phyloP scores from a whole-genome alignment of 202 grass and related monocot genomes.

The Cymbopogon flexuosus region DNA sequence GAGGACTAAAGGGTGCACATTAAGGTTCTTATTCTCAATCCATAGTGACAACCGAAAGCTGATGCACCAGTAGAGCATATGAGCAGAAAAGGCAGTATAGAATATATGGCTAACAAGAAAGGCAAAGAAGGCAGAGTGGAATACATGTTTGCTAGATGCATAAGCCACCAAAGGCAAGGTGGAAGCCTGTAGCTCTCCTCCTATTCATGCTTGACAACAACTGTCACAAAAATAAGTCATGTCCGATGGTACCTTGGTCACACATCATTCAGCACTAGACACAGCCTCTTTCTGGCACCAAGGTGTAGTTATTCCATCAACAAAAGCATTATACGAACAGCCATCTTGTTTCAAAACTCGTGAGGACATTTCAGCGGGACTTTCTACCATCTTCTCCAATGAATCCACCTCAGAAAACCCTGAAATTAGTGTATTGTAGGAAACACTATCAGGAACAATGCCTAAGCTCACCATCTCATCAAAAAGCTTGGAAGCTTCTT shows the following conservation, averaged over 20 bases:
- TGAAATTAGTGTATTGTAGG: slow-evolving; percentile 61
- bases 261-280: slow-evolving; percentile 42
- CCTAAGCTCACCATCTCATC: slow-evolving; percentile 64
- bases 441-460: slow-evolving; percentile 64
- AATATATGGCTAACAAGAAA: neutral
- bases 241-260: slow-evolving; percentile 34
- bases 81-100: neutral
- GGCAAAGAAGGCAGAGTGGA: neutral
- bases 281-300: slow-evolving; percentile 44
- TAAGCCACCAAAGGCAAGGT: neutral
- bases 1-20: neutral
- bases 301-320: slow-evolving; percentile 55
- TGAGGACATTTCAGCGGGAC: slow-evolving; percentile 42
- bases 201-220: neutral
- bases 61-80: neutral
- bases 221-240: slow-evolving; percentile 11
- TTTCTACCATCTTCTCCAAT: slow-evolving; percentile 44
- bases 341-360: slow-evolving; percentile 43
- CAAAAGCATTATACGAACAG: slow-evolving; percentile 45
- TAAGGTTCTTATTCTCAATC: neutral
- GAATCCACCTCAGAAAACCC: slow-evolving; percentile 44
- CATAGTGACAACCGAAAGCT: neutral
- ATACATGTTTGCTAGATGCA: slow-evolving; percentile 1
- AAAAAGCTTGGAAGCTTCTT: slow-evolving; percentile 68
- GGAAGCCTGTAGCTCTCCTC: neutral